Base-by-base conservation (phyloP, 208 protist genomes). In the Leishmania amazonensis region DNA sequence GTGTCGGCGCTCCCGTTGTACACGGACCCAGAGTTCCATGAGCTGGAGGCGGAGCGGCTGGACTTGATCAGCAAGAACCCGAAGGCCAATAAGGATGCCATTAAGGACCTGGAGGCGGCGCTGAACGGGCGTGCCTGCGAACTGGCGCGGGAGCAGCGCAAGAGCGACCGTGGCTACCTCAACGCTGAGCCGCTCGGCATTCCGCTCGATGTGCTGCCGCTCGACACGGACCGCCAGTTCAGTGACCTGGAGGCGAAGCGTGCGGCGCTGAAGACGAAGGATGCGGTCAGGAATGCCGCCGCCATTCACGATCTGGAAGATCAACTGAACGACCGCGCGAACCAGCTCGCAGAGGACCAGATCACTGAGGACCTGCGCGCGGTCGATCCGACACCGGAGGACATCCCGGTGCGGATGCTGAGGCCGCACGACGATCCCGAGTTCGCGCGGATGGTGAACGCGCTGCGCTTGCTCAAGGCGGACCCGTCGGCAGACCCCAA, bases 171-270 rank as follows among this genome's bases (percentile, higher is more conserved):
- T 73, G 90, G 67, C 47, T 96, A 91, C 80, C 88, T 97, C n/a
- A 83, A 91, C 65, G 82, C 83, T 38, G 90, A 96, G 45, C 93
- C 91, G 40, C 85, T 93, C 51, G 94, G 94, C 49, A 76, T 97
- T 64, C 89, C 90, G 35, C 65, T 96, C 11, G 81, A 70, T 28
- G 89, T 85, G 42, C 82, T 96, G 42, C 86, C 85, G 64, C 91
- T 96, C 17, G 90, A 96, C 83, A 88, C 85, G 17, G 91, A 96
- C 79, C 81, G 80, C 70, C 77, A 88, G 77, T 94, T 96, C 79
- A 84, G 83, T 75, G 85, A 93, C 24, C 81, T 94, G 62, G 91
- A 96, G 87, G 83, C 79, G 8, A 81, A 86, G 67, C 89, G 91
- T 3, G 90, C 90, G 8, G 84, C 84, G 73, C 87, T 96, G 57